Evolutionary conservation across 441 rosid species (phyloP).

Genomic region (Erodium trifolium): DNA sequence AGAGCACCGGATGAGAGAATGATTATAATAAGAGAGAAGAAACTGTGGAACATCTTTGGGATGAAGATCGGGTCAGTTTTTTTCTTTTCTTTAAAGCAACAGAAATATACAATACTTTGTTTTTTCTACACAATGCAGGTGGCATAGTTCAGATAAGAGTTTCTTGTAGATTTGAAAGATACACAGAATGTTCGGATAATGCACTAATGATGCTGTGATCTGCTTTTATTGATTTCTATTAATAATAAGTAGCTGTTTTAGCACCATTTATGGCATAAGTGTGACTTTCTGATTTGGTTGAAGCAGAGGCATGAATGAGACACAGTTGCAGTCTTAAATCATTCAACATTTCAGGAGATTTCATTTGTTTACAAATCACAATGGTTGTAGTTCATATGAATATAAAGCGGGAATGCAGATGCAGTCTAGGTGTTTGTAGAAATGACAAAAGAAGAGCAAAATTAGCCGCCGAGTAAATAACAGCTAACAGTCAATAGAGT

Average conservation of each 20-base stretch:
- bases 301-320: not conserved
- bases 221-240: conserved; percentile 25
- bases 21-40: too few relatives aligned
- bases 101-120: not conserved
- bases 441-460: not conserved
- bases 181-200: too few relatives aligned
- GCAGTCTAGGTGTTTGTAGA: not conserved
- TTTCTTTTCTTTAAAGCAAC: too few relatives aligned
- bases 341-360: not conserved
- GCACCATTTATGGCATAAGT: not conserved
- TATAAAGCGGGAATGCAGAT: too few relatives aligned
- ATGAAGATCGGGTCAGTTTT: too few relatives aligned
- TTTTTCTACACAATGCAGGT: not conserved
- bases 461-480: too few relatives aligned
- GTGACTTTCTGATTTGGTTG: not conserved
- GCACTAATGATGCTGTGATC: conserved; percentile 4
- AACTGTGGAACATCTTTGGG: too few relatives aligned
- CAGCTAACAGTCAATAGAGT: too few relatives aligned
- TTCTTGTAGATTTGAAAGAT: conserved; percentile 20
- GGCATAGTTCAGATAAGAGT: conserved; percentile 23
- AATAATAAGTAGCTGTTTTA: conserved; percentile 14
- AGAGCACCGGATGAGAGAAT: too few relatives aligned
- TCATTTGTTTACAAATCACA: too few relatives aligned
- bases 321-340: too few relatives aligned
- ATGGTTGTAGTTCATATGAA: not conserved